Percentiles rank a stretch among this genome's conserved stretches.
These are phyloP conservation scores for Magnolia sinica DNA, from an alignment of 164 flowering plant species.

Conservation along the genomic window DNA sequence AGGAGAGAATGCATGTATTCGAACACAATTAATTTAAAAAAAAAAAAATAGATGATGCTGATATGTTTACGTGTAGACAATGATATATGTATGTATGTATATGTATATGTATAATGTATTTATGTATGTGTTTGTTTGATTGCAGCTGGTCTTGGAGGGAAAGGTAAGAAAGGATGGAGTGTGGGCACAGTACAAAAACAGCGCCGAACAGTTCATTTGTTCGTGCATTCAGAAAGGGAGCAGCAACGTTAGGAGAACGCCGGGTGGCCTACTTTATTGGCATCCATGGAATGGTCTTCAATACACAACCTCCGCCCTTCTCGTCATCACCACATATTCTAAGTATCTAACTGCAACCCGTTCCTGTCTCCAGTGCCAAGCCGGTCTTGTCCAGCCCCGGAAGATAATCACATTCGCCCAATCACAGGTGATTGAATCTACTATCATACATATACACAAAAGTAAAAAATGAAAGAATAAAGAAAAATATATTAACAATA, in stretches of 20 bases:
- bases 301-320: constrained; percentile 36
- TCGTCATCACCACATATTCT: constrained; percentile 39
- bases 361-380: constrained; percentile 29
- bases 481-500: no score
- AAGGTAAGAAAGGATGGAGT: constrained; percentile 11
- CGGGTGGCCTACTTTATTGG: constrained; percentile 46
- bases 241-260: constrained; percentile 32
- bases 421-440: constrained; percentile 37
- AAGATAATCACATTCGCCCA: constrained; percentile 28
- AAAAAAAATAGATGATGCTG: no score
- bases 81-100: constrained; percentile 2
- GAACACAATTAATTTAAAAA: no score
- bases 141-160: constrained; percentile 32
- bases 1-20: no score
- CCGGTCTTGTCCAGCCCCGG: constrained; percentile 19
- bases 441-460: no score
- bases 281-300: constrained; percentile 41
- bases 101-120: no score
- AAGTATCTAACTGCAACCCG: constrained; percentile 21
- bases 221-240: constrained; percentile 36
- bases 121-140: background rate
- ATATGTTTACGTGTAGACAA: no score
- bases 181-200: constrained; percentile 29
- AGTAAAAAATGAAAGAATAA: no score
- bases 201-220: constrained; percentile 56